phyloP scores from a whole-genome alignment of 129 eudicot genomes.

The Centella asiatica region DNA sequence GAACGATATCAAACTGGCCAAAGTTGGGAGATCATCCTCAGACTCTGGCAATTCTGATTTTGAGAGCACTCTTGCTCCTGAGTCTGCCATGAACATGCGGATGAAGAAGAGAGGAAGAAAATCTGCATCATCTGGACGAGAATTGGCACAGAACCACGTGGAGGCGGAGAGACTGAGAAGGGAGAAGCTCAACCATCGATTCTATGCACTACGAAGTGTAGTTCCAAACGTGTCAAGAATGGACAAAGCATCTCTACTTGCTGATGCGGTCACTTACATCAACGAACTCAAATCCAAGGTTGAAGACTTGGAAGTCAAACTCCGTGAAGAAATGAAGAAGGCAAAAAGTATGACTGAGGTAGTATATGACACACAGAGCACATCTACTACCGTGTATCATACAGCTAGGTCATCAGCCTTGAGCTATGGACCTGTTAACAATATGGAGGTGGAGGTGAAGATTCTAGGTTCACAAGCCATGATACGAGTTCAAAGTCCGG shows the following conservation, averaged over 20 bases:
- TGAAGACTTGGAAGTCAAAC: constrained; percentile 22
- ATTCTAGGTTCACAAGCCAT: constrained; percentile 40
- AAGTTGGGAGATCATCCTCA: background rate
- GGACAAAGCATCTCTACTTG: constrained; percentile 56
- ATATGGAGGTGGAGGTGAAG: constrained; percentile 37
- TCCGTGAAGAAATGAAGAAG: constrained; percentile 12
- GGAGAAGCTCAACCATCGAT: constrained; percentile 46
- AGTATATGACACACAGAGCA: constrained; percentile 11
- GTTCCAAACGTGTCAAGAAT: constrained; percentile 58
- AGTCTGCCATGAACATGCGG: background rate
- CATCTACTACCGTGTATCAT: background rate
- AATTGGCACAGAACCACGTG: constrained; percentile 18
- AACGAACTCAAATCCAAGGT: constrained; percentile 40
- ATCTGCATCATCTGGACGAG: constrained; percentile 17
- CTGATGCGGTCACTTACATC: constrained; percentile 54
- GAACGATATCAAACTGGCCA: constrained; percentile 1
- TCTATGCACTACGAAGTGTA: constrained; percentile 49
- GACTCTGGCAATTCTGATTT: constrained; percentile 15
- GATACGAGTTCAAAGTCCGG: constrained; percentile 35
- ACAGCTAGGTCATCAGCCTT: constrained; percentile 10
- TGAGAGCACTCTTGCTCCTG: constrained; percentile 16
- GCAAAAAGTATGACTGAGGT: constrained; percentile 2
- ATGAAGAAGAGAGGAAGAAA: constrained; percentile 28
- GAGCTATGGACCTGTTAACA: background rate
- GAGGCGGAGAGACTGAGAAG: constrained; percentile 58